Percentiles rank a stretch among this genome's conserved stretches.
Evolutionary conservation across 371 early-diverging fungal genomes (phyloP).

Genomic region (Batrachochytrium dendrobatidis): DNA sequence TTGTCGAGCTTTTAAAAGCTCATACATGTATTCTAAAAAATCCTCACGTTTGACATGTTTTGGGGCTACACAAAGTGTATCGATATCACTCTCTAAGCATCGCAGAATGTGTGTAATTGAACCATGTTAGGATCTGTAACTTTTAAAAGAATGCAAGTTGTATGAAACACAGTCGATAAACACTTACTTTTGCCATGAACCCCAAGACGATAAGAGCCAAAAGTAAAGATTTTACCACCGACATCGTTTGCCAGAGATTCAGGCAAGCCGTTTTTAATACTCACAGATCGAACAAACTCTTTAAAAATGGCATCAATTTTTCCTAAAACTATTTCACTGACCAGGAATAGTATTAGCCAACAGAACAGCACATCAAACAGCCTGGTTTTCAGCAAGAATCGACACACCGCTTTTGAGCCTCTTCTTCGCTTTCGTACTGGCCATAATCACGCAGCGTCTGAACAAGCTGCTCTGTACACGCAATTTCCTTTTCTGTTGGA

Average conservation of each 20-base stretch:
- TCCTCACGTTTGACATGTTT: constrained; percentile 89
- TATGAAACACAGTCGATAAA: not conserved
- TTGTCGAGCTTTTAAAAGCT: constrained; percentile 67
- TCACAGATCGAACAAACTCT: constrained; percentile 64
- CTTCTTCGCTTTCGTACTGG: constrained; percentile 72
- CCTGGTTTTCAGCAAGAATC: not conserved
- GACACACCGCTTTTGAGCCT: constrained; percentile 43
- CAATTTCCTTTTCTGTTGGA: constrained; percentile 49
- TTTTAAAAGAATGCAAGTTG: not conserved
- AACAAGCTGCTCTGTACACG: constrained; percentile 54
- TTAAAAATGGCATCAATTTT: constrained; percentile 80
- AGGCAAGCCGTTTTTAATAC: constrained; percentile 41
- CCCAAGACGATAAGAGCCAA: constrained; percentile 98
- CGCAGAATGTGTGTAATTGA: not conserved
- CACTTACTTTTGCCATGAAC: constrained; percentile 86
- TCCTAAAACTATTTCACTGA: constrained; percentile 79
- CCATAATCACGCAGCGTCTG: constrained; percentile 56
- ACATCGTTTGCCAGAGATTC: constrained; percentile 77
- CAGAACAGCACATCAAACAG: not conserved
- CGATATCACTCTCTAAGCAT: constrained; percentile 94
- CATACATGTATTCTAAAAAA: constrained; percentile 90
- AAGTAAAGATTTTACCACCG: constrained; percentile 98
- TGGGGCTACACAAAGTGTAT: constrained; percentile 97
- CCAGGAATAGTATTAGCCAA: not conserved
- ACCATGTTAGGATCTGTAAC: not conserved